A percentile compares a stretch with the other conserved stretches of the same genome.
Evolutionary conservation across 148 eudicot genomes (phyloP).

Genomic region (Heliosperma pusillum): DNA sequence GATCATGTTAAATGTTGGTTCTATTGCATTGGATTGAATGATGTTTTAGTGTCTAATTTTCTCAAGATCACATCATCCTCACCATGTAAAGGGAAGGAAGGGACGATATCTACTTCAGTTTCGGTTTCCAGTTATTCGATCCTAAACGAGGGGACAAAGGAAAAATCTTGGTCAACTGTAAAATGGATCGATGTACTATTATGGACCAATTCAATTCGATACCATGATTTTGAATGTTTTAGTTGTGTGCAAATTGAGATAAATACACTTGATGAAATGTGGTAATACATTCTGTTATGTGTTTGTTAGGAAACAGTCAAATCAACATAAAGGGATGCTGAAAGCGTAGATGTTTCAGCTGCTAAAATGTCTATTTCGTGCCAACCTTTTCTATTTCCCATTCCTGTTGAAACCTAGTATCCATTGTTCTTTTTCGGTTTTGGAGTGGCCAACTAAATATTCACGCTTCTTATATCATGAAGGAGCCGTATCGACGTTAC

Average conservation of each 20-base stretch:
- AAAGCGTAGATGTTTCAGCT: conserved; percentile 6
- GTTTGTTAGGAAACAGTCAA: background rate
- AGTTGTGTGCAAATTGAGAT: background rate
- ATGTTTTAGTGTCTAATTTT: background rate
- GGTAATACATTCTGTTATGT: background rate
- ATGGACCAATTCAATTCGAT: background rate
- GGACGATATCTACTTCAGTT: background rate
- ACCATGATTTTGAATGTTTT: background rate
- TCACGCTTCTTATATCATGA: background rate
- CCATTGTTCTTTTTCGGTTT: no score
- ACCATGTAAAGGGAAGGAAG: background rate
- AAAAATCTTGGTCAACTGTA: background rate
- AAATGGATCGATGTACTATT: background rate
- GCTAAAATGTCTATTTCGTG: background rate
- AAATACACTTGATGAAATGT: background rate
- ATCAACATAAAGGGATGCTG: background rate
- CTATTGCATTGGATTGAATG: background rate
- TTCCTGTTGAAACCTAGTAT: background rate
- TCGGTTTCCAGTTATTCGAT: background rate
- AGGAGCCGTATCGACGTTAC: background rate
- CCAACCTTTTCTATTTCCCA: background rate
- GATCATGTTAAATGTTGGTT: conserved; percentile 5
- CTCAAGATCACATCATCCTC: conserved; percentile 2
- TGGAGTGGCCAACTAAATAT: no score
- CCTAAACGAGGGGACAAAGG: background rate